These are phyloP conservation scores for Hanseniaspora jakobsenii DNA, from an alignment of 805 yeast genomes.

Conservation along the genomic window DNA sequence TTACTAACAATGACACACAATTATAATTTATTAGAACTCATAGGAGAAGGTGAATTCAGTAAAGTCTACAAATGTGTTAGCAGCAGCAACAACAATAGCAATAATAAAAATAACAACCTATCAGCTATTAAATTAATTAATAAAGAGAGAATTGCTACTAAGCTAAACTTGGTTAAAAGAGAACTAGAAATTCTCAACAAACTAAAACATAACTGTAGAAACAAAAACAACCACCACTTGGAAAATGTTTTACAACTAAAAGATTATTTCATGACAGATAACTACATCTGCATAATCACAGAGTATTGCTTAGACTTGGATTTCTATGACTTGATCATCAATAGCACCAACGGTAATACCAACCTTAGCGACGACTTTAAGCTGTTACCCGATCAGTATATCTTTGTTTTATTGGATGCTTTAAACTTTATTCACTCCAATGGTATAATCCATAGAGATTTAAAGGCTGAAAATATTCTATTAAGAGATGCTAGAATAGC, in stretches of 20 bases:
- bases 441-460: constrained; percentile 56
- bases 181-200: constrained; percentile 42
- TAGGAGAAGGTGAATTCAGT: constrained; percentile 41
- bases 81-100: constrained; percentile 29
- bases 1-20: not conserved
- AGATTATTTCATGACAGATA: constrained; percentile 59
- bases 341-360: too few species aligned
- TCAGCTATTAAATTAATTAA: constrained; percentile 38
- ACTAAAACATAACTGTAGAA: constrained; percentile 2
- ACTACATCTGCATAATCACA: constrained; percentile 45
- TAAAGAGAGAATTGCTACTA: constrained; percentile 24
- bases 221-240: constrained; percentile 21
- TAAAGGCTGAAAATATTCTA: constrained; percentile 60
- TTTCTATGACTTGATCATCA: constrained; percentile 46
- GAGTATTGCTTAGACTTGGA: constrained; percentile 61
- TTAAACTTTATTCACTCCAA: constrained; percentile 46
- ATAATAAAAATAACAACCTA: too few species aligned
- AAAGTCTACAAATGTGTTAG: constrained; percentile 41
- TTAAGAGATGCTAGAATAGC: constrained; percentile 29
- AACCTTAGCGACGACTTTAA: constrained; percentile 36
- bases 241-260: constrained; percentile 45
- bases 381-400: constrained; percentile 34
- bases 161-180: constrained; percentile 37
- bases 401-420: constrained; percentile 42
- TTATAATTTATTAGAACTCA: constrained; percentile 15